A percentile compares a stretch with the other conserved stretches of the same genome.
These are phyloP conservation scores for Drosera capensis DNA, from an alignment of 148 eudicot species.

Conservation along the genomic window DNA sequence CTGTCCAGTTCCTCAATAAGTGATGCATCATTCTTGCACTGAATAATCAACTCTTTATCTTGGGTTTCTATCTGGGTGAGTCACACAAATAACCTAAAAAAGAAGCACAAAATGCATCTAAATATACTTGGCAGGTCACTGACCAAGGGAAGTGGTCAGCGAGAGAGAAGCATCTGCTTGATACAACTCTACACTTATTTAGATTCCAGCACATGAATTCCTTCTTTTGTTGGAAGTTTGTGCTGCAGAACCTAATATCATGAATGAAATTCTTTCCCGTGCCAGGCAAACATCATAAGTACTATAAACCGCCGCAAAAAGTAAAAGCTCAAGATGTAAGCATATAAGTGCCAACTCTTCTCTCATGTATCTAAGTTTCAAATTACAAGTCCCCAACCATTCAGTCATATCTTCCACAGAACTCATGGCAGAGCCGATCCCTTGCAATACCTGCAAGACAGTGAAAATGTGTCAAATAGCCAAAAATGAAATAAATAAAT, in stretches of 20 bases:
- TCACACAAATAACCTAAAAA: too few relatives aligned
- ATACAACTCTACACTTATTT: too few relatives aligned
- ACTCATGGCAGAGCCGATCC: constrained; percentile 55
- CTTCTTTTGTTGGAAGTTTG: too few relatives aligned
- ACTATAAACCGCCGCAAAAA: not conserved
- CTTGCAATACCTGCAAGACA: constrained; percentile 59
- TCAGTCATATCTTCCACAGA: constrained; percentile 98
- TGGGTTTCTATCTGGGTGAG: constrained; percentile 93
- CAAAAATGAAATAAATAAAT: too few relatives aligned
- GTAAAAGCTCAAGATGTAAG: not conserved
- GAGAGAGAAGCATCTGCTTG: too few relatives aligned
- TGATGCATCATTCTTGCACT: constrained; percentile 71
- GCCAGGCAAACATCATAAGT: not conserved
- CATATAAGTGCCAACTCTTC: constrained; percentile 75
- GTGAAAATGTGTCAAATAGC: constrained; percentile 3
- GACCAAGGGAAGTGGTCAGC: too few relatives aligned
- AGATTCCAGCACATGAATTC: too few relatives aligned
- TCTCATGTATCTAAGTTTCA: constrained; percentile 94
- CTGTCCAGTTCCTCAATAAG: constrained; percentile 88
- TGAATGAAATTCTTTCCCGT: too few relatives aligned
- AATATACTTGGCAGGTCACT: too few relatives aligned
- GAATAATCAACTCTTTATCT: constrained; percentile 91
- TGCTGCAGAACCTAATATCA: too few relatives aligned
- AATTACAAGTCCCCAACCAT: constrained; percentile 87
- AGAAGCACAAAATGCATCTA: too few relatives aligned